Conservation (phyloP, 305 asterid genomes). For the Solanum hybrid region DNA sequence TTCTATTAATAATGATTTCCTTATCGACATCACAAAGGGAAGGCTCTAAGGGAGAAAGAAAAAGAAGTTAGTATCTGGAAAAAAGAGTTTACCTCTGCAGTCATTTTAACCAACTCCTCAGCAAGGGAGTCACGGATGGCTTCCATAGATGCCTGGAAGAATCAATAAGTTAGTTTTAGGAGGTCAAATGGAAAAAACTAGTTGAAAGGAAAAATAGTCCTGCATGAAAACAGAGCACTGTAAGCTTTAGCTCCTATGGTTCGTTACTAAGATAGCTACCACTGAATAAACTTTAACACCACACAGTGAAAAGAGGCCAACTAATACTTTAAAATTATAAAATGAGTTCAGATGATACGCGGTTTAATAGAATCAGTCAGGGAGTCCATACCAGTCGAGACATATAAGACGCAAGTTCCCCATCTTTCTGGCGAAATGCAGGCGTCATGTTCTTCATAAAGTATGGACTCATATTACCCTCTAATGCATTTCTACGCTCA, state of each 20-base stretch:
- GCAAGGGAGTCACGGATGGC: slow-evolving; percentile 91
- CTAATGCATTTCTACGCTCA: slow-evolving; percentile 53
- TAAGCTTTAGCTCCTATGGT: not conserved
- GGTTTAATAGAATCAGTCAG: not conserved
- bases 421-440: slow-evolving; percentile 87
- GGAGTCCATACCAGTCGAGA: slow-evolving; percentile 61
- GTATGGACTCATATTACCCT: slow-evolving; percentile 58
- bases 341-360: not conserved
- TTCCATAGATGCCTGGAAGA: slow-evolving; percentile 73
- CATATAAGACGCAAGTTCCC: slow-evolving; percentile 88
- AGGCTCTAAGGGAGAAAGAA: not conserved
- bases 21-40: not conserved
- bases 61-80: not conserved
- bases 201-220: not conserved
- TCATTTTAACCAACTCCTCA: slow-evolving; percentile 89
- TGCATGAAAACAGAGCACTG: not conserved
- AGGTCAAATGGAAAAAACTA: not conserved
- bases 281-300: not conserved
- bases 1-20: not conserved
- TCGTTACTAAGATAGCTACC: not conserved
- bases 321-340: not conserved
- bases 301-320: not conserved
- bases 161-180: not conserved
- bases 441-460: slow-evolving; percentile 68
- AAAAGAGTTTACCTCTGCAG: slow-evolving; percentile 54